Evolutionary conservation across 1,284 basidiomycete genomes (phyloP), one percentile per base, ranked within the genome.

Genomic region (Pascua sp.): DNA sequence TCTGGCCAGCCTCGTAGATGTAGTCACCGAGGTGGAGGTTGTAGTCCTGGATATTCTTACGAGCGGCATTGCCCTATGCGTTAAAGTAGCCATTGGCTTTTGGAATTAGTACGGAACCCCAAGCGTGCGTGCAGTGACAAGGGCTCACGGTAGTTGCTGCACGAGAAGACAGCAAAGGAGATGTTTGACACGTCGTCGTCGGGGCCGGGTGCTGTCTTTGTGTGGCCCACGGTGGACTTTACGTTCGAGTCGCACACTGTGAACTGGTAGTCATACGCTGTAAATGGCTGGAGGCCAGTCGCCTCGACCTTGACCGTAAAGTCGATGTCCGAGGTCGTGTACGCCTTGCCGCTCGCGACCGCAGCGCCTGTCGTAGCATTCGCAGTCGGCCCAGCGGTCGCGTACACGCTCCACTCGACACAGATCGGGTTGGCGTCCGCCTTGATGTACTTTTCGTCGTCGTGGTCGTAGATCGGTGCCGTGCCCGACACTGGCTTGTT

Each of bases 21-120:
- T 85, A 86, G 72, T 85, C 84, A 13, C 84, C 85, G 18, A 86
- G 78, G 64, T 86, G 85, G 40, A 85, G 66, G 59, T 83, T 84
- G 49, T 83, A 72, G 65, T 86, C 84, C 3, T 84, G 80, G n/a
- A 76, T 76, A 12, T 83, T 82, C 63, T 84, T 83, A 58, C 81
- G 81, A 18, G 83, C 81, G 2, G 83, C 83, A 51, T 82, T 78
- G 4, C 82, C 83, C 65, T 86, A 87, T 10, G 84, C 84, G 68
- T 86, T 86, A 78, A 86, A 86, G 70, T 79, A 85, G 1, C 85
- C 85, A 80, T 68, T 64, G 41, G 63, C 43, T 45, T 12, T 32
- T 42, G 43, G 43, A 11, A 16, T 45, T 16, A 45, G 43, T n/a
- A 18, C 43, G 9, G 11, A 12, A 13, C 9, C 9, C 11, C 11